Evolutionary conservation across 345 rosid genomes (phyloP), one percentile per base, ranked within the genome.

Genomic region (Iberis pinnata): DNA sequence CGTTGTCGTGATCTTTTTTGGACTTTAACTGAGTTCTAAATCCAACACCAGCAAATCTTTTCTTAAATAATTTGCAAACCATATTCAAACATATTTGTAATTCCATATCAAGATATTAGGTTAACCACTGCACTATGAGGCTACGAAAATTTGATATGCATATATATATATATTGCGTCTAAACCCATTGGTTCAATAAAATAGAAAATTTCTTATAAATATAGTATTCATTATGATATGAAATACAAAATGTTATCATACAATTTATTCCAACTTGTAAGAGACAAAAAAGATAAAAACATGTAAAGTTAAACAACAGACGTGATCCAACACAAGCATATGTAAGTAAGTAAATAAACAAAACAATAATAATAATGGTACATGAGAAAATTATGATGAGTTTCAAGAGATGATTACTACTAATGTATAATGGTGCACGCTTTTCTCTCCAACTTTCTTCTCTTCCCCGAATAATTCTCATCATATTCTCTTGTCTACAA

Each of bases 371-470:
- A 22, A 22, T 22, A 22, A 22, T 22, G 25, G 25, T 22, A 22
- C 25, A 22, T 22, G 25, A 22, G 6, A 22, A 22, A 22, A 2
- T 22, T 3, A 32, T 16, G 11, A 56, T 0, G 31, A 56, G 44
- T 41, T n/a, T 22, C 44, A 49, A 52, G 22, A 41, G 17, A 65
- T 26, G 16, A 57, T 25, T 25, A 49, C 4, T 3, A 22, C 6
- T 58, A 65, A 10, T 52, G 48, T 59, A 60, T 67, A 43, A 67
- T 60, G 61, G 43, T 53, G 40, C 70, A 66, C n/a, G 38, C 31
- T 16, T 67, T 55, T 33, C 7, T 53, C 9, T 45, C 71, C 26
- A 67, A 8, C 43, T 44, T 67, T 56, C 71, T 67, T 53, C 61
- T 67, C 61, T 67, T 67, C 14, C 7, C 12, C 8, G 52, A 4